These are phyloP conservation scores for Epichloe baconii DNA, from an alignment of 2,329 filamentous ascomycete genomes.

Conservation along the genomic window DNA sequence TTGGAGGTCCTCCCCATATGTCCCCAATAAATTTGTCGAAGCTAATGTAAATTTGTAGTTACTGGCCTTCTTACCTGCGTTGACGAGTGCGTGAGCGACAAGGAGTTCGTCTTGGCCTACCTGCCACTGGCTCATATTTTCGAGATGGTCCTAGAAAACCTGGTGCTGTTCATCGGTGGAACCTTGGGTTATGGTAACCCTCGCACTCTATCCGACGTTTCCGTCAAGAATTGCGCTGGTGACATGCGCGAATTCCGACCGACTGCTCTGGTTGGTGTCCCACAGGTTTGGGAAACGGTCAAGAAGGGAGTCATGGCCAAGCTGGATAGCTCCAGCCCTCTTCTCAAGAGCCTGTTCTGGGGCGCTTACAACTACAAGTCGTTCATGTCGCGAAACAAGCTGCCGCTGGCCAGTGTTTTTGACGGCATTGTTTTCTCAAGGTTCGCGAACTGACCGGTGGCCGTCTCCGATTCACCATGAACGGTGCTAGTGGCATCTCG, in stretches of 20 bases:
- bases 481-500: slow-evolving; percentile 82
- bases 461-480: slow-evolving; percentile 77
- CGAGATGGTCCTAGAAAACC: slow-evolving; percentile 90
- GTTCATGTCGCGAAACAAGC: slow-evolving; percentile 41
- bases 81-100: slow-evolving; percentile 62
- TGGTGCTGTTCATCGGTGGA: slow-evolving; percentile 77
- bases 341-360: slow-evolving; percentile 71
- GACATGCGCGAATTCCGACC: slow-evolving; percentile 89
- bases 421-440: slow-evolving; percentile 82
- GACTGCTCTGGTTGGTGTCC: slow-evolving; percentile 84
- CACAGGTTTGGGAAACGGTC: slow-evolving; percentile 93
- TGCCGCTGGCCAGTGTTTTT: slow-evolving; percentile 56
- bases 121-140: slow-evolving; percentile 92
- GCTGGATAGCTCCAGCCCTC: slow-evolving; percentile 55
- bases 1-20: neutral
- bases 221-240: slow-evolving; percentile 78
- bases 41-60: slow-evolving; percentile 27
- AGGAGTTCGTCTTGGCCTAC: slow-evolving; percentile 76
- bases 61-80: slow-evolving; percentile 72
- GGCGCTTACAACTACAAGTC: slow-evolving; percentile 46
- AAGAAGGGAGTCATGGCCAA: slow-evolving; percentile 84
- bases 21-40: neutral
- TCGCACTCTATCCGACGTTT: slow-evolving; percentile 73
- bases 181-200: slow-evolving; percentile 90
- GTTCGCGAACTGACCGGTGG: slow-evolving; percentile 85